phyloP scores from a whole-genome alignment of 139 green algal species.

The Chlamydomonas sp. region DNA sequence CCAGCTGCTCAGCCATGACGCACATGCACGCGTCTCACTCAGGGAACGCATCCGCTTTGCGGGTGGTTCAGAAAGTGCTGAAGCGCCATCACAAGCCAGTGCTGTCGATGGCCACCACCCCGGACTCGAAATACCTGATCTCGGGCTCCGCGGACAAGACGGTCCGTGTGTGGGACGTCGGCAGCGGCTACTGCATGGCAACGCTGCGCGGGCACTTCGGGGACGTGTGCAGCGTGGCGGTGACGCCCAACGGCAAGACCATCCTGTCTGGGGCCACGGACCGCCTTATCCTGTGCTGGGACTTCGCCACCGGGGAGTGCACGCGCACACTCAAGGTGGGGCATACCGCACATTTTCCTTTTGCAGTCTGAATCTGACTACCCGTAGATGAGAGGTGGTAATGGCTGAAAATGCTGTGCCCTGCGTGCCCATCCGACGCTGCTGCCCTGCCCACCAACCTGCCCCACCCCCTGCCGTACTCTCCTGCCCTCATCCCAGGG shows the following conservation, averaged over 20 bases:
- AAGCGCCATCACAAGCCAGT: slow-evolving; percentile 27
- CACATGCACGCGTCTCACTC: not conserved
- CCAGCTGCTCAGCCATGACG: not conserved
- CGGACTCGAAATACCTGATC: slow-evolving; percentile 29
- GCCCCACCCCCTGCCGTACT: not conserved
- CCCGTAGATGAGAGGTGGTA: too few relatives aligned
- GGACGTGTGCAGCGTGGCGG: slow-evolving; percentile 19
- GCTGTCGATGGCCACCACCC: slow-evolving; percentile 5
- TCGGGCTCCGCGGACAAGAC: slow-evolving; percentile 25
- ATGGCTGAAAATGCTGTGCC: too few relatives aligned
- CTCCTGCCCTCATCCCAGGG: not conserved
- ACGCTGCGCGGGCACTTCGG: slow-evolving; percentile 19
- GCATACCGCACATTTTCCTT: not conserved
- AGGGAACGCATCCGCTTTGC: not conserved
- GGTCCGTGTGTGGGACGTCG: slow-evolving; percentile 36
- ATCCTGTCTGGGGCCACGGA: slow-evolving; percentile 14
- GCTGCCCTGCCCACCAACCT: too few relatives aligned
- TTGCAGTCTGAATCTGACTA: too few relatives aligned
- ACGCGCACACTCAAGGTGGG: slow-evolving; percentile 15
- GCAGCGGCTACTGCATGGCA: slow-evolving; percentile 19
- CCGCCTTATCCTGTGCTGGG: slow-evolving; percentile 24
- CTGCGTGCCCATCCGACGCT: too few relatives aligned
- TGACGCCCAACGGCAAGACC: slow-evolving; percentile 20
- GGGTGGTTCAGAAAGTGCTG: slow-evolving; percentile 1
- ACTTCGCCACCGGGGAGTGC: slow-evolving; percentile 31